These are phyloP conservation scores for Protomyces lactucae-debilis DNA, from an alignment of 1,139 yeast genomes.

Conservation along the genomic window DNA sequence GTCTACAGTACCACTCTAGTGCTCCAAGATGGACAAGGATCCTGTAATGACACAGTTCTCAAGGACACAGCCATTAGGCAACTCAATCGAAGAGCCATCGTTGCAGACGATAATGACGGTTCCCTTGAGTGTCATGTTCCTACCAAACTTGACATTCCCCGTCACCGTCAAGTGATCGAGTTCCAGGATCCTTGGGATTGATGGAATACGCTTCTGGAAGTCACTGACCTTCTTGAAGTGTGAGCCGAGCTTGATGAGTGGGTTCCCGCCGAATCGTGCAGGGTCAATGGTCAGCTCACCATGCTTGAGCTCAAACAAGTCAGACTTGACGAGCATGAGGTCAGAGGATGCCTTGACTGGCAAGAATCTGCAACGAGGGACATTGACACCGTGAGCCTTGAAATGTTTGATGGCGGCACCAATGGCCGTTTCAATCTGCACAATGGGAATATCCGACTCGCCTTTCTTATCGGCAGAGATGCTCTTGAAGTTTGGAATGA, in stretches of 20 bases:
- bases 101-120: constrained; percentile 96
- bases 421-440: constrained; percentile 96
- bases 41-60: constrained; percentile 98
- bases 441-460: constrained; percentile 52
- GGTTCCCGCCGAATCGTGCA: constrained; percentile 85
- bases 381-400: constrained; percentile 95
- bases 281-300: constrained; percentile 86
- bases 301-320: constrained; percentile 81
- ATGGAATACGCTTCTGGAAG: constrained; percentile 84
- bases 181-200: constrained; percentile 93
- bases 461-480: constrained; percentile 47
- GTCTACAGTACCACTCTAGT: constrained; percentile 42
- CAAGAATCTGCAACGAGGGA: constrained; percentile 94
- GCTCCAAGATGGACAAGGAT: constrained; percentile 90
- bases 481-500: constrained; percentile 88
- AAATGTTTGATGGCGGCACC: constrained; percentile 99
- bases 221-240: constrained; percentile 93
- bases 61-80: constrained; percentile 90
- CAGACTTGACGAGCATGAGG: constrained; percentile 90
- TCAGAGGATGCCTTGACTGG: constrained; percentile 98
- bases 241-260: constrained; percentile 91
- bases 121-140: constrained; percentile 86
- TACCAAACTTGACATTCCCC: constrained; percentile 90
- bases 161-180: constrained; percentile 96
- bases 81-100: constrained; percentile 93